phyloP scores from a whole-genome alignment of 2,329 filamentous ascomycete species.

The Fusarium neocosmosporiellum region DNA sequence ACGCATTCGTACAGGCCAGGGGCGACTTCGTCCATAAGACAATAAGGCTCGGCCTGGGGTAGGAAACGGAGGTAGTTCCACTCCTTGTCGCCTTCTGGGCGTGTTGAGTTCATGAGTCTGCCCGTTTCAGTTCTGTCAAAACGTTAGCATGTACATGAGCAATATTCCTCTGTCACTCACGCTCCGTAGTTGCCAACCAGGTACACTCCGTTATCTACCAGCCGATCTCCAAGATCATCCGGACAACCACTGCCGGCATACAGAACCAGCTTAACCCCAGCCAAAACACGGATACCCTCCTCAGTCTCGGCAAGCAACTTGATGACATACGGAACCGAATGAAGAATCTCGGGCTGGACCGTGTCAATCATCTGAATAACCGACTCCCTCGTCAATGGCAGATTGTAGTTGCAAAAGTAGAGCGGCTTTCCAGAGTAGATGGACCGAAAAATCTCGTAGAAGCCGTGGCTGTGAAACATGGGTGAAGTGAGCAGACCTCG shows the following conservation, averaged over 20 bases:
- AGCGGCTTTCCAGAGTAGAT: constrained; percentile 62
- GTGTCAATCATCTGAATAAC: constrained; percentile 56
- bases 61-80: constrained; percentile 51
- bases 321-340: constrained; percentile 72
- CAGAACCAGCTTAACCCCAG: constrained; percentile 62
- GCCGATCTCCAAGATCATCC: constrained; percentile 65
- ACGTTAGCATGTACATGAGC: background rate
- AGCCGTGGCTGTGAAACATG: constrained; percentile 69
- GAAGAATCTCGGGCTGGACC: constrained; percentile 61
- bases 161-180: constrained; percentile 46
- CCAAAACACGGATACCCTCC: constrained; percentile 61
- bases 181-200: constrained; percentile 68
- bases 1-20: constrained; percentile 51
- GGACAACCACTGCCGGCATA: constrained; percentile 70
- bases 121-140: constrained; percentile 41
- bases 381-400: constrained; percentile 65
- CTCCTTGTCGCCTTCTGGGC: constrained; percentile 39
- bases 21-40: constrained; percentile 43
- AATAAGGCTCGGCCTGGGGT: constrained; percentile 32
- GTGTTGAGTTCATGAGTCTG: constrained; percentile 41
- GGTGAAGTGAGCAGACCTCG: constrained; percentile 66
- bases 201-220: constrained; percentile 65
- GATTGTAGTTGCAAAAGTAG: constrained; percentile 63
- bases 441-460: constrained; percentile 65
- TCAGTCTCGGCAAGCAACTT: constrained; percentile 71